Base-by-base conservation (phyloP, 2,329 filamentous ascomycete genomes). In the Paraphoma sp. region DNA sequence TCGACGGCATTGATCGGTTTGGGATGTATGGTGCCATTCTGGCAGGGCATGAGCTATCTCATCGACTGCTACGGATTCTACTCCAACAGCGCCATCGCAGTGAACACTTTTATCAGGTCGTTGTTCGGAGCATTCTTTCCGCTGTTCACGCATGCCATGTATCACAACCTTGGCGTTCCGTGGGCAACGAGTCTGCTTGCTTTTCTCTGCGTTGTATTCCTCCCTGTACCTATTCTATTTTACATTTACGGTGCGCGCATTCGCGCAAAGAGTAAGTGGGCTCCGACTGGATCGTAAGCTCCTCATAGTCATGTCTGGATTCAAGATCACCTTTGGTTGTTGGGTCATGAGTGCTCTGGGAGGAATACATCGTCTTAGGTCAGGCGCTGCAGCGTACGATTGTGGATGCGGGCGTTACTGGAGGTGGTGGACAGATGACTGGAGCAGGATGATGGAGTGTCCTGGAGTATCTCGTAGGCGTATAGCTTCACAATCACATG, bases 31-130 rank as follows among this genome's bases (percentile, higher is more conserved):
- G 77, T 93, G 78, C 89, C 89, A 28, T 93, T 95, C 72, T 94
- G 94, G 83, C 86, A 95, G 36, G 89, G 91, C 63, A 82, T 95
- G 61, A 93, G 92, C 79, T 94, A 93, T 73, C 84, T 94, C 9
- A 89, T 94, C 57, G 91, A 94, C 70, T 87, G 74, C 48, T 83
- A 82, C 59, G 77, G 78, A 8, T 73, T 72, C 44, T 78, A 76
- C 31, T 75, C 79, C 0, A 82, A 81, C 12, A 79, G 76, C 40
- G 81, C 81, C 0, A 74, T 83, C 29, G 80, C 80, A 0, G 79
- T 81, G 0, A 83, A 82, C 65, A 83, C 82, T 0, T 83, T 84
- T 53, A 65, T 84, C 12, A 73, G 83, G 11, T 81, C 77, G 14
- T 63, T 79, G 0, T 81, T 83, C 51, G 83, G 81, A 0, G 82